Evolutionary conservation across 2,329 filamentous ascomycete species (phyloP), one percentile per base, ranked within the genome.

Genomic region (Ramularia collo-cygni): DNA sequence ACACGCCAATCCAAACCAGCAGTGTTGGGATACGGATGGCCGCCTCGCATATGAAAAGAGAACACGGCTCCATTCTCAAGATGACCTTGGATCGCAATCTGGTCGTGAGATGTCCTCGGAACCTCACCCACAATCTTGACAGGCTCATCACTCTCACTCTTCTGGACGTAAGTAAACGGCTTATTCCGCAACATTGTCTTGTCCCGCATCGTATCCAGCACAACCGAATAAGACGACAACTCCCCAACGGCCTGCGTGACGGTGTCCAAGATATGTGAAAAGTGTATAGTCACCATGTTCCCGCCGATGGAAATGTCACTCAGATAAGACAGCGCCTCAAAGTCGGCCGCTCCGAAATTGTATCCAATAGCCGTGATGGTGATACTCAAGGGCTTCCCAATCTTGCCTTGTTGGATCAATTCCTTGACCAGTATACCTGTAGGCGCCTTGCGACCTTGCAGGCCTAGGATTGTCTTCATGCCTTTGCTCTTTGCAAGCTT

Each of bases 371-470:
- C 24, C 12, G 19, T 27, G 5, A 43, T 15, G 4, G 29, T 38
- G 16, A 43, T 32, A 19, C 36, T 35, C 10, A 64, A 27, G 1
- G 73, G 53, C 18, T 57, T 58, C 2, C 69, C 71, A 6, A 74
- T 62, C 19, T 61, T 59, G 1, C 66, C 66, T 1, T 58, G 58
- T 1, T 56, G 52, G 10, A 74, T 44, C 4, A 72, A 51, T 12
- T 66, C 52, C 40, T 64, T 68, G 9, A 70, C 46, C 39, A 65
- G 69, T 3, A 53, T 12, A 3, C 68, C 48, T 0, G 64, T 45
- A 1, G 66, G 66, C 36, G 54, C 56, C 4, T 63, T 57, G 1
- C 65, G 59, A 2, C 60, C 66, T 52, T 75, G 71, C 4, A 71
- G 40, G 2, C 70, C 70, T 3, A 73, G 60, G 21, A 69, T 56